Base-by-base conservation (phyloP, 2,329 filamentous ascomycete species). In the Penicillium thymicola region DNA sequence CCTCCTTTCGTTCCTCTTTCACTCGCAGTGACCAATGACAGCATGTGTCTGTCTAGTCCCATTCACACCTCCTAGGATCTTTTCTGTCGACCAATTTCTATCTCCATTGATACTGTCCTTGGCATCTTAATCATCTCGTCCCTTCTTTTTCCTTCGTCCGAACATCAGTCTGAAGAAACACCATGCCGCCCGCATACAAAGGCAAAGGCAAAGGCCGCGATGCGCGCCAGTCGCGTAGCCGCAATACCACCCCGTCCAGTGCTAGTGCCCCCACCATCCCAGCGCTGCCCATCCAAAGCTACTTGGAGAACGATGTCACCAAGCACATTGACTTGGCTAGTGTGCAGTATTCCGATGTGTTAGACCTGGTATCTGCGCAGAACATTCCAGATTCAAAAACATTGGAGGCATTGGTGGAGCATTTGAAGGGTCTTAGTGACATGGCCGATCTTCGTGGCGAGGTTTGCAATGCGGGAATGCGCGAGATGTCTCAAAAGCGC, bases 171-270 rank as follows among this genome's bases (percentile, higher is more conserved):
- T 21, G 30, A 51, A 30, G 23, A 40, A 32, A 41, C 45, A 63
- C 51, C 47, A 79, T 79, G 77, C 76, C 77, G 38, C 71, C 74
- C 25, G 76, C 75, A 38, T 74, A 71, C 56, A 80, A 80, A 65
- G 73, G 77, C 65, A 85, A 85, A 69, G 74, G 78, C 44, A 84
- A 84, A 67, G 77, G 74, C 46, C 79, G 78, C 59, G 81, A 84
- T 58, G 74, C 76, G 40, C 76, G 78, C 52, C 79, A 78, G 40
- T 83, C 83, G 47, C 79, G 81, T 59, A 86, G 84, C 65, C 82
- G 85, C 61, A 86, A 87, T 67, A 85, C 83, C 16, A 87, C 85
- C 4, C 85, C 85, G 21, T 80, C 82, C 60, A 85, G 83, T 21
- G 76, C 78, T 34, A 79, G 79, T 59, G 74, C 77, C 37, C 78